Evolutionary conservation across 2,329 filamentous ascomycete genomes (phyloP), one percentile per base, ranked within the genome.

Genomic region (Plenodomus biglobosus): DNA sequence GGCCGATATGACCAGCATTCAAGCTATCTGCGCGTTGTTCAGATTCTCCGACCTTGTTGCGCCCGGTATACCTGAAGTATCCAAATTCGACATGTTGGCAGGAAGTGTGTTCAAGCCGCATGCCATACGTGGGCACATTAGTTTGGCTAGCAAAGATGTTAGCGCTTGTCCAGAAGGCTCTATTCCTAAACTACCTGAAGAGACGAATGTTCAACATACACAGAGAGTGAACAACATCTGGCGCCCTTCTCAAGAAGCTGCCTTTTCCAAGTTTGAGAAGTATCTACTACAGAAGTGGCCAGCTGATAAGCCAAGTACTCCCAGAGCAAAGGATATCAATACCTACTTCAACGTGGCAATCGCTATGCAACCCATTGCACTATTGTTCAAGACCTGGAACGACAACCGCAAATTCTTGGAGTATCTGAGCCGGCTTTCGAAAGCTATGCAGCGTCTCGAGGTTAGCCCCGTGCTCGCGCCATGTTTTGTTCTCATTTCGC

Each of bases 371-470:
- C 16, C 22, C 1, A 56, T 73, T 3, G 52, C 10, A 3, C 6
- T 16, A 0, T 42, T 15, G 11, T 68, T 63, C 30, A 44, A 55
- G 15, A 11, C 13, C 2, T 68, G 64, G 61, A 53, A 48, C 76
- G 17, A 62, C 77, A 17, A 67, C 79, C 17, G 73, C 69, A 0
- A 58, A 72, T 56, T 80, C 72, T 18, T 46, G 18, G 2, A 50
- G 3, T 69, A 69, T 42, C 50, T 69, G 40, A n/a, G n/a, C 21
- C 52, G 62, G 11, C 55, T 22, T 0, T 67, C 44, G 43, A 40
- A 18, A 34, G 50, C 34, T 16, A 21, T 40, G 15, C 62, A 2
- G 48, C 45, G 38, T 48, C n/a, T 22, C 55, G 62, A 27, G 16
- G 1, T 4, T 42, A n/a, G n/a, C n/a, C n/a, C n/a, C n/a, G n/a